A percentile compares a stretch with the other conserved stretches of the same genome.
phyloP scores from a whole-genome alignment of 129 eudicot genomes.

The Cynara cardunculus region DNA sequence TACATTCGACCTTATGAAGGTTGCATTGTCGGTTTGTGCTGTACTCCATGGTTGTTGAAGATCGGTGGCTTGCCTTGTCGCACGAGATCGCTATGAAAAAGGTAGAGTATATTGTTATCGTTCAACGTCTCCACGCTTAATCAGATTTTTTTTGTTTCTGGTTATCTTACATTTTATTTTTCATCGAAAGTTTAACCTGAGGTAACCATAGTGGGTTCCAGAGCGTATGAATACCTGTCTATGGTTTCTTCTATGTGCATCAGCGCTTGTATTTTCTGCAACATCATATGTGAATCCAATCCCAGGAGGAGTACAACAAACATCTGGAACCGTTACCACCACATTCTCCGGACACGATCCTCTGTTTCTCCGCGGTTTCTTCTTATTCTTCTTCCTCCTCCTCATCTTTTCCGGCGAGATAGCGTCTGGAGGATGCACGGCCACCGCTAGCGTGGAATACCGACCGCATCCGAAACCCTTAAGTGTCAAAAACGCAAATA shows the following conservation, averaged over 20 bases:
- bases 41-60: constrained; percentile 18
- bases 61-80: constrained; percentile 19
- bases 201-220: neutral
- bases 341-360: constrained; percentile 23
- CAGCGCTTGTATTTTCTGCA: constrained; percentile 32
- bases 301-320: constrained; percentile 46
- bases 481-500: constrained; percentile 27
- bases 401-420: constrained; percentile 18
- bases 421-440: constrained; percentile 5
- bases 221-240: constrained; percentile 27
- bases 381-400: constrained; percentile 26
- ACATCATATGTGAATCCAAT: constrained; percentile 43
- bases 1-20: constrained; percentile 21
- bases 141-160: neutral
- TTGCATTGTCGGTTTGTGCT: neutral
- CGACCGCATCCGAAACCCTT: constrained; percentile 32
- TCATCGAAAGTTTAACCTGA: neutral
- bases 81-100: constrained; percentile 28
- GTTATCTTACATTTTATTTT: neutral
- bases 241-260: constrained; percentile 26
- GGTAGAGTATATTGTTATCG: neutral
- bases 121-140: neutral
- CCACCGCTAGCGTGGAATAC: constrained; percentile 14
- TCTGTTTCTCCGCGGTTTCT: constrained; percentile 30
- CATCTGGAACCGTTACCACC: constrained; percentile 18